These are phyloP conservation scores for Metschnikowia arizonensis DNA, from an alignment of 805 yeast genomes.

Conservation along the genomic window DNA sequence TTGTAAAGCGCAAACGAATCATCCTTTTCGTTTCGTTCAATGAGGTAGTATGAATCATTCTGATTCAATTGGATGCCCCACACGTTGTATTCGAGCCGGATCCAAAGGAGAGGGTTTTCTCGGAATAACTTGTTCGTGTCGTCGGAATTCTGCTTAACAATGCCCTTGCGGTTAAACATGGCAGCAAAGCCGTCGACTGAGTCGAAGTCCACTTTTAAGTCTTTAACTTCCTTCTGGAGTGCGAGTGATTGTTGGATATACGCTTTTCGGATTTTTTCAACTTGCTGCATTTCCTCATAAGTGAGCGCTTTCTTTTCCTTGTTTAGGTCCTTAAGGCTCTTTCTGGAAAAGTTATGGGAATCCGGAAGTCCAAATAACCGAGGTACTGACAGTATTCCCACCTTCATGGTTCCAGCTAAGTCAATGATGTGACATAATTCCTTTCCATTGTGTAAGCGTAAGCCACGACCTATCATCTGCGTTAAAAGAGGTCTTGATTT, in stretches of 20 bases:
- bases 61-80: constrained; percentile 26
- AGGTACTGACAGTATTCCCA: constrained; percentile 55
- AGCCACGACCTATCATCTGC: constrained; percentile 92
- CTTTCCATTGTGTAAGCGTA: constrained; percentile 61
- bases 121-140: constrained; percentile 16
- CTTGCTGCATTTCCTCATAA: not conserved
- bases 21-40: constrained; percentile 6
- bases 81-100: constrained; percentile 29
- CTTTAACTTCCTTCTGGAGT: constrained; percentile 11
- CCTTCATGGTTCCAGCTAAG: constrained; percentile 59
- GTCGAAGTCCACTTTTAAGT: constrained; percentile 27
- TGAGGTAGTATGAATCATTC: constrained; percentile 7
- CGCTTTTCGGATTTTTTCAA: constrained; percentile 13
- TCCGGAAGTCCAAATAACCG: constrained; percentile 39
- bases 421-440: constrained; percentile 70
- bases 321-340: constrained; percentile 13
- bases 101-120: constrained; percentile 21
- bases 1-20: not conserved
- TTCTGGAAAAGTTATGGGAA: constrained; percentile 23
- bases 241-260: constrained; percentile 12
- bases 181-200: constrained; percentile 38
- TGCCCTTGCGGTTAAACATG: constrained; percentile 6
- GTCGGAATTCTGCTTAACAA: constrained; percentile 9
- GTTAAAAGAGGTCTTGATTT: constrained; percentile 63
- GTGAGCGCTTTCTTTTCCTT: constrained; percentile 10